These are phyloP conservation scores for Xylaria intraflava DNA, from an alignment of 495 filamentous ascomycete species.

Conservation along the genomic window DNA sequence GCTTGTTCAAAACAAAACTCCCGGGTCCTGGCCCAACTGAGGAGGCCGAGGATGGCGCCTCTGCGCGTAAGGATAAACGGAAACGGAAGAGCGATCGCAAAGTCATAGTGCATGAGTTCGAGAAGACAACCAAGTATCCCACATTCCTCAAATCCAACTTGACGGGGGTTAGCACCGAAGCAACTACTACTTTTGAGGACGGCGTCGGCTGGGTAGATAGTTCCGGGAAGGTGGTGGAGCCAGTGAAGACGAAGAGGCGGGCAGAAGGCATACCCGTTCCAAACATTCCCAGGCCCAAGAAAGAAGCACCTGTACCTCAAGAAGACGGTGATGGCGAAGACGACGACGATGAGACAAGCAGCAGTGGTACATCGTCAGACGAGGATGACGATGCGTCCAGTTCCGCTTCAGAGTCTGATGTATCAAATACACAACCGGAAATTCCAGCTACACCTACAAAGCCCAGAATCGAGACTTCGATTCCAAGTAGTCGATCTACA, in stretches of 20 bases:
- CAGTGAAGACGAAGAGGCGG: slow-evolving; percentile 29
- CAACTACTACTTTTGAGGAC: slow-evolving; percentile 57
- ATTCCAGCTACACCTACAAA: slow-evolving; percentile 3
- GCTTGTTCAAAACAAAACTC: slow-evolving; percentile 75
- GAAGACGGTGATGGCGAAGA: slow-evolving; percentile 6
- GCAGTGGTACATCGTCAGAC: slow-evolving; percentile 24
- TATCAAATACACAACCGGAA: slow-evolving; percentile 6
- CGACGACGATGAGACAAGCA: slow-evolving; percentile 26
- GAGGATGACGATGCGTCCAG: slow-evolving; percentile 20
- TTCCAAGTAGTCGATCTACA: slow-evolving; percentile 12
- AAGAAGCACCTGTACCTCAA: slow-evolving; percentile 10
- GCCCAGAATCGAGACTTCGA: slow-evolving; percentile 16
- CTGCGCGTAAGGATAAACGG: slow-evolving; percentile 48
- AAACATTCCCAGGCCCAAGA: slow-evolving; percentile 11
- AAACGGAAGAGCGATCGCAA: slow-evolving; percentile 46
- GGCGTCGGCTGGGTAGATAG: slow-evolving; percentile 86
- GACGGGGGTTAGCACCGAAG: slow-evolving; percentile 24
- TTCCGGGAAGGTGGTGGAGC: slow-evolving; percentile 67
- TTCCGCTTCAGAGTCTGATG: slow-evolving; percentile 17
- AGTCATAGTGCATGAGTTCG: slow-evolving; percentile 72
- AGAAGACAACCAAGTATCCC: slow-evolving; percentile 68
- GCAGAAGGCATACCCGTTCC: slow-evolving; percentile 7
- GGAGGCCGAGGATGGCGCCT: slow-evolving; percentile 38
- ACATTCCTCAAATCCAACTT: slow-evolving; percentile 59
- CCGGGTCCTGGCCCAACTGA: slow-evolving; percentile 40